Evolutionary conservation across 768 basidiomycete genomes (phyloP).

Genomic region (Russula dissimulans): DNA sequence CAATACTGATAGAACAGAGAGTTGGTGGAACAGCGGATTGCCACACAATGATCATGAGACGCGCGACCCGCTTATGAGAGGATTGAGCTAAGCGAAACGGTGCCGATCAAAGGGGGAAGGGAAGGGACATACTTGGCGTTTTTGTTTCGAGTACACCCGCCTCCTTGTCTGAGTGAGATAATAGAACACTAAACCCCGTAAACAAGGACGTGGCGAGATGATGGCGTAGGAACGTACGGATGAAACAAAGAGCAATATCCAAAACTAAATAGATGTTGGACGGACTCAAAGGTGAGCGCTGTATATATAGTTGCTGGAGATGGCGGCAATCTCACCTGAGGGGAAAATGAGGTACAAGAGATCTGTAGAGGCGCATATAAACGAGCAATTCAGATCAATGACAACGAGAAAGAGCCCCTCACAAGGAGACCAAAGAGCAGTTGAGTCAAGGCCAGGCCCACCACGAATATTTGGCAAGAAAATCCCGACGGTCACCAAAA

Average conservation of each 20-base stretch:
- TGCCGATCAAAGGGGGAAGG: too few relatives aligned
- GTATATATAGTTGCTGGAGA: not conserved
- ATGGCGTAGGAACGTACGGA: not conserved
- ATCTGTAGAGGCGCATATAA: not conserved
- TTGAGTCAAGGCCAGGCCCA: not conserved
- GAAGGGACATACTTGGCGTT: not conserved
- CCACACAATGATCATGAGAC: not conserved
- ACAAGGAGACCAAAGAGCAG: not conserved
- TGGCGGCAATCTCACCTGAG: not conserved
- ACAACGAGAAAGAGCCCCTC: not conserved
- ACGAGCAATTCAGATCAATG: not conserved
- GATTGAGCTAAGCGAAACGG: not conserved
- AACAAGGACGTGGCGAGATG: not conserved
- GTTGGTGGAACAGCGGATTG: slow-evolving; percentile 8
- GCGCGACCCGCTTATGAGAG: not conserved
- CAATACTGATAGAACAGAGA: not conserved
- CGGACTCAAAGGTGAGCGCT: not conserved
- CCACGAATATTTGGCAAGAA: not conserved
- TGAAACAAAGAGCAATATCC: not conserved
- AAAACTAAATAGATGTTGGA: not conserved
- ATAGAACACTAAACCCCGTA: not conserved
- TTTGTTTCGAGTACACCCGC: not conserved
- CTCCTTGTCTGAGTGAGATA: not conserved
- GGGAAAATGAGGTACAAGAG: not conserved
- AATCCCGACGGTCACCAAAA: not conserved